A percentile compares a stretch with the other conserved stretches of the same genome.
phyloP scores from a whole-genome alignment of 2,329 filamentous ascomycete species.

The Grosmannia huntii region DNA sequence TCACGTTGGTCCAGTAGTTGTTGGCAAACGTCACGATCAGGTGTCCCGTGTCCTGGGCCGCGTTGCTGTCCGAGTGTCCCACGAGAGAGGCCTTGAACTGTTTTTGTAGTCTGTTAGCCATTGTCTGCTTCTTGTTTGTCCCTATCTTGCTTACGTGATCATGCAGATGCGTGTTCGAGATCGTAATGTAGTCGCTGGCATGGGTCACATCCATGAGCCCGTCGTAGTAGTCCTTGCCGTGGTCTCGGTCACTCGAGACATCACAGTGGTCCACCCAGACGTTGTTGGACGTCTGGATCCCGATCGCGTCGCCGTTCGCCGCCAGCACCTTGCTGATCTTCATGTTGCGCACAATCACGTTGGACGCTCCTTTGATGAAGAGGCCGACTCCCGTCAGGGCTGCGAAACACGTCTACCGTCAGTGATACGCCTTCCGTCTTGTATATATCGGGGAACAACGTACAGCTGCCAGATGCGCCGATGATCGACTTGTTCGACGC shows the following conservation, averaged over 20 bases:
- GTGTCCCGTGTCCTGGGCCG: constrained; percentile 44
- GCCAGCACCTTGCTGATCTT: constrained; percentile 44
- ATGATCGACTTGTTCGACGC: constrained; percentile 38
- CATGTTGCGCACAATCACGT: constrained; percentile 50
- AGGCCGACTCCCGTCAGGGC: constrained; percentile 33
- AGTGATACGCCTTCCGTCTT: neutral
- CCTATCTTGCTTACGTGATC: constrained; percentile 27
- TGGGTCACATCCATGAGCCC: constrained; percentile 53
- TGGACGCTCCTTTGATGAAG: constrained; percentile 36
- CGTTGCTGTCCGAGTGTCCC: constrained; percentile 48
- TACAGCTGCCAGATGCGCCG: constrained; percentile 23
- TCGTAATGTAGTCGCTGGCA: constrained; percentile 47
- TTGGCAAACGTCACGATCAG: constrained; percentile 52
- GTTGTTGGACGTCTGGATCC: constrained; percentile 42
- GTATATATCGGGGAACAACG: neutral
- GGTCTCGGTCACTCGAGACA: constrained; percentile 42
- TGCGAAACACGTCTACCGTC: neutral
- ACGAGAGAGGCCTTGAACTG: constrained; percentile 41
- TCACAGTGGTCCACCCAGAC: constrained; percentile 59
- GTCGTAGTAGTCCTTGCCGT: constrained; percentile 59
- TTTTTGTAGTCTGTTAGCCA: neutral
- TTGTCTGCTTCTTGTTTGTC: neutral
- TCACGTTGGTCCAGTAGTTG: constrained; percentile 53
- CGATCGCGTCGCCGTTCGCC: constrained; percentile 44
- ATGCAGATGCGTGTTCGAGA: constrained; percentile 28